Evolutionary conservation across 805 yeast species (phyloP).

Genomic region (Henningerozyma blattae): DNA sequence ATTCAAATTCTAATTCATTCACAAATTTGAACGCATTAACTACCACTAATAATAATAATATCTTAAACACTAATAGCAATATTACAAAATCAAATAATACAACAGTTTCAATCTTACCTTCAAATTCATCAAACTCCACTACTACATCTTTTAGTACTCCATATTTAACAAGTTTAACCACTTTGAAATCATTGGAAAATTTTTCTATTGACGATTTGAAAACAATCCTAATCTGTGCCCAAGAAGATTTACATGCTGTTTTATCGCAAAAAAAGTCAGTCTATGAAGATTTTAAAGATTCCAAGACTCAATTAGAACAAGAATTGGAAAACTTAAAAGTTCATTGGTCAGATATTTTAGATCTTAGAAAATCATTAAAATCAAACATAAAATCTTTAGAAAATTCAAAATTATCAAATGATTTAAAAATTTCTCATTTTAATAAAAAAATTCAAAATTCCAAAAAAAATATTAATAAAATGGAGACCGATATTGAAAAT

Average conservation of each 20-base stretch:
- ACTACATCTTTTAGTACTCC: constrained; percentile 7
- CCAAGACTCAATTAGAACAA: constrained; percentile 16
- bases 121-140: not conserved
- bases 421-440: constrained; percentile 19
- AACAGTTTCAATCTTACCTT: not conserved
- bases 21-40: too few species aligned
- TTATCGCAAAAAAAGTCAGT: constrained; percentile 15
- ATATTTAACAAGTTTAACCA: constrained; percentile 18
- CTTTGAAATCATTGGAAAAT: constrained; percentile 18
- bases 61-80: constrained; percentile 1
- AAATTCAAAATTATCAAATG: constrained; percentile 21
- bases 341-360: constrained; percentile 24
- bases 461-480: constrained; percentile 13
- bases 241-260: constrained; percentile 25
- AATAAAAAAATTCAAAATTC: constrained; percentile 17
- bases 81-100: constrained; percentile 3
- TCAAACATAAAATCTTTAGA: constrained; percentile 24
- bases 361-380: constrained; percentile 20
- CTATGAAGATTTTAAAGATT: constrained; percentile 20
- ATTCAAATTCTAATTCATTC: not conserved
- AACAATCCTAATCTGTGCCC: constrained; percentile 21
- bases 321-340: constrained; percentile 21
- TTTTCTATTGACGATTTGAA: constrained; percentile 23
- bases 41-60: too few species aligned
- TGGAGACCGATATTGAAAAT: constrained; percentile 19